Base-by-base conservation (phyloP, 2,329 filamentous ascomycete genomes). In the Dactylonectria macrodidyma region DNA sequence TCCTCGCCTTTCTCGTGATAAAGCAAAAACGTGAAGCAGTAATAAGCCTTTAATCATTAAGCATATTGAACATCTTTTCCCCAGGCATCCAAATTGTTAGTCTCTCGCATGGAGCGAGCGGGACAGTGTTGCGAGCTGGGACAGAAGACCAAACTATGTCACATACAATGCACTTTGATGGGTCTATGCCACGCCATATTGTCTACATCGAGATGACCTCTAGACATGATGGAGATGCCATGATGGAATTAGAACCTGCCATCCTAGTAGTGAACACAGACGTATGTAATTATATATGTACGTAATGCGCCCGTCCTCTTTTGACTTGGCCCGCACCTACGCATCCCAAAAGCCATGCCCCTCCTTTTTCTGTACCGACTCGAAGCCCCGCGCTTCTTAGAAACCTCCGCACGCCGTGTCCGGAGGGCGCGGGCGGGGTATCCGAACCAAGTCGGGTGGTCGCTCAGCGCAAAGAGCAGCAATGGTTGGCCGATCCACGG, bases 351-450 rank as follows among this genome's bases (percentile, higher is more conserved):
- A 47, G 62, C 50, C 56, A 41, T 24, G 26, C 41, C 24, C 55
- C 47, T 50, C 47, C 22, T 44, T 9, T 44, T 41, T 41, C 8
- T 14, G n/a, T 16, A 38, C 36, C 36, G 9, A 10, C 36, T 38
- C 30, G 16, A 41, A 41, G 33, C 52, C 52, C 52, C 52, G 52
- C 52, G 52, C 52, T 22, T 30, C 52, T 44, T 22, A 14, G 46
- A 14, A 30, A 33, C 51, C 41, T 41, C 48, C 59, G 52, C 36
- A 46, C 64, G 64, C 59, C 59, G 64, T 62, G 36, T 66, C 59
- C 64, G 64, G 64, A 66, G 59, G 52, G 64, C 54, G 58, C 36
- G 46, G 64, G 64, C 64, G 64, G 64, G 64, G 64, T 47, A 66
- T 19, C 47, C 47, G 47, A 66, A 47, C 48, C 46, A 46, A 56